These are phyloP conservation scores for Lactifluus piperatus DNA, from an alignment of 768 basidiomycete species.

Conservation along the genomic window DNA sequence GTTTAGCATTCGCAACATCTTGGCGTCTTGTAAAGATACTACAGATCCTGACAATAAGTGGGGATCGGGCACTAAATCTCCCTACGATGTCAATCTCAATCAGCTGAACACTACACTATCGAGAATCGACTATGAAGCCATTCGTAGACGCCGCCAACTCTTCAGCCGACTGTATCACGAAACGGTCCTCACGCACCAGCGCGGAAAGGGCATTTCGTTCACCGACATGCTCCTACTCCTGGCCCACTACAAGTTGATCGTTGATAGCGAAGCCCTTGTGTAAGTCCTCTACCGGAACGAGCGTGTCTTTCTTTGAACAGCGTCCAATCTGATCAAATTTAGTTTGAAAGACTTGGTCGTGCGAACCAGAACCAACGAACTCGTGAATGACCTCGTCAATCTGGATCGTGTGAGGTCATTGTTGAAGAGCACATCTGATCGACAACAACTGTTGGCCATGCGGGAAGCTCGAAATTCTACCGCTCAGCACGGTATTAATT, in stretches of 20 bases:
- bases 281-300: conserved; percentile 34
- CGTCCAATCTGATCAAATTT: neutral
- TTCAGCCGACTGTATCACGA: conserved; percentile 83
- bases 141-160: conserved; percentile 57
- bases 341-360: conserved; percentile 78
- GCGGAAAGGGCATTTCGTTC: conserved; percentile 80
- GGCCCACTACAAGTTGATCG: conserved; percentile 86
- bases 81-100: conserved; percentile 51
- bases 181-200: conserved; percentile 64
- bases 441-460: conserved; percentile 54
- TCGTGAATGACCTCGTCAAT: conserved; percentile 78
- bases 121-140: conserved; percentile 52
- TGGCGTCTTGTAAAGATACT: conserved; percentile 39
- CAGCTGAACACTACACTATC: conserved; percentile 52
- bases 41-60: conserved; percentile 29
- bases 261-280: conserved; percentile 83
- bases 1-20: conserved; percentile 51
- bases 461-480: conserved; percentile 30
- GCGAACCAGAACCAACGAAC: conserved; percentile 64
- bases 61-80: conserved; percentile 26
- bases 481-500: conserved; percentile 27
- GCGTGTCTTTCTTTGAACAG: too few species aligned
- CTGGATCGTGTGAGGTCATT: conserved; percentile 78
- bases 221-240: conserved; percentile 80
- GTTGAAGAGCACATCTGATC: conserved; percentile 64